Conservation (phyloP, 2,329 filamentous ascomycete genomes). For the Fusarium palustre region DNA sequence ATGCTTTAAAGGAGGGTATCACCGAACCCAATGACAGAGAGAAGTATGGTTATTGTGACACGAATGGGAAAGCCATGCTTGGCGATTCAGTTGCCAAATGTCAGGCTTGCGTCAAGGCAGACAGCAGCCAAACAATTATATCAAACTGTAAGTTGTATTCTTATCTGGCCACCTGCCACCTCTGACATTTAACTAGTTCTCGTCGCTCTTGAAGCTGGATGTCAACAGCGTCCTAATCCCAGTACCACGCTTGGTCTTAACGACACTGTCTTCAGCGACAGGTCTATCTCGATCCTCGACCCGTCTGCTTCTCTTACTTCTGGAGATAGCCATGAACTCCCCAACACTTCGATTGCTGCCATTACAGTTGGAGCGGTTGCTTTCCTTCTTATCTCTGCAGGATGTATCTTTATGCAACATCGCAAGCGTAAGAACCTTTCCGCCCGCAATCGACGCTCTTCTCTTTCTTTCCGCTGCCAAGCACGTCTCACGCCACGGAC, state of each 20-base stretch:
- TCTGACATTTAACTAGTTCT: slow-evolving; percentile 55
- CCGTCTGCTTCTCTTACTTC: slow-evolving; percentile 43
- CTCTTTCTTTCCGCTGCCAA: slow-evolving; percentile 65
- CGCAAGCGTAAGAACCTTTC: slow-evolving; percentile 58
- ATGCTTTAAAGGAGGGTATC: slow-evolving; percentile 56
- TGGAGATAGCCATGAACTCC: slow-evolving; percentile 42
- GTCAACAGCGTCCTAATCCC: slow-evolving; percentile 58
- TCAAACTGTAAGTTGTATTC: slow-evolving; percentile 60
- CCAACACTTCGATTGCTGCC: slow-evolving; percentile 57
- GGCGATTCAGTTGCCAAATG: slow-evolving; percentile 55
- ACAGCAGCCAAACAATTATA: slow-evolving; percentile 57
- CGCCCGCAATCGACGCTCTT: slow-evolving; percentile 49
- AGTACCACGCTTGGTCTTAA: slow-evolving; percentile 56
- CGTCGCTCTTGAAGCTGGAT: slow-evolving; percentile 64
- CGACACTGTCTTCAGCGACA: slow-evolving; percentile 58
- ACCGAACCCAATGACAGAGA: slow-evolving; percentile 50
- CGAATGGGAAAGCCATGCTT: slow-evolving; percentile 53
- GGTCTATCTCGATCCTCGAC: slow-evolving; percentile 50
- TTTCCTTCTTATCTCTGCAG: slow-evolving; percentile 53
- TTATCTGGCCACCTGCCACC: too few species aligned
- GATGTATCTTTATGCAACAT: slow-evolving; percentile 58
- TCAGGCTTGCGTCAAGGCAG: slow-evolving; percentile 59
- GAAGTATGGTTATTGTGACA: slow-evolving; percentile 62
- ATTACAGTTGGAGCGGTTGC: slow-evolving; percentile 57
- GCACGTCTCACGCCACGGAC: slow-evolving; percentile 50